phyloP scores from a whole-genome alignment of 257 asterid genomes.

The Handroanthus guayacan region DNA sequence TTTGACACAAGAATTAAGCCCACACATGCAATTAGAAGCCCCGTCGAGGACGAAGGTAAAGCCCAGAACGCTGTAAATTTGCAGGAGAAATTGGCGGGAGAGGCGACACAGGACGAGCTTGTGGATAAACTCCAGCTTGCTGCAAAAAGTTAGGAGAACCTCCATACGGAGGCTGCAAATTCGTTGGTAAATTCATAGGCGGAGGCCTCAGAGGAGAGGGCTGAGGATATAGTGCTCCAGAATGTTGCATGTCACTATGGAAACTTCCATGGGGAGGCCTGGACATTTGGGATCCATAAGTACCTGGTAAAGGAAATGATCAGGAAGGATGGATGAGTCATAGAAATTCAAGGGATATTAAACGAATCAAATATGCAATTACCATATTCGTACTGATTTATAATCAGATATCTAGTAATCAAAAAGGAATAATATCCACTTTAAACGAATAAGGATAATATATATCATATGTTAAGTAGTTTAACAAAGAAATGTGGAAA shows the following conservation, averaged over 20 bases:
- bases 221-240: not conserved
- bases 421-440: no score
- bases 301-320: constrained; percentile 24
- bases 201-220: constrained; percentile 1
- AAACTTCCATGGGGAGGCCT: constrained; percentile 12
- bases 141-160: not conserved
- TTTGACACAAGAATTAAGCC: no score
- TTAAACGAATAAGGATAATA: no score
- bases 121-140: constrained; percentile 24
- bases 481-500: no score
- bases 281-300: constrained; percentile 10
- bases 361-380: no score
- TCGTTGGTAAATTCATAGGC: not conserved
- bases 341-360: no score
- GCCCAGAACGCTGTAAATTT: not conserved
- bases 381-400: no score
- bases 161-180: constrained; percentile 9
- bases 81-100: not conserved
- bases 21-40: constrained; percentile 6
- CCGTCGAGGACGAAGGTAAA: constrained; percentile 20
- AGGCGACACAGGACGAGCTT: constrained; percentile 12
- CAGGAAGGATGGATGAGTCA: not conserved
- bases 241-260: constrained; percentile 5
- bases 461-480: no score
- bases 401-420: no score